Evolutionary conservation across 2,329 filamentous ascomycete genomes (phyloP), one percentile per base, ranked within the genome.

Genomic region (Cladorrhinum sp.): DNA sequence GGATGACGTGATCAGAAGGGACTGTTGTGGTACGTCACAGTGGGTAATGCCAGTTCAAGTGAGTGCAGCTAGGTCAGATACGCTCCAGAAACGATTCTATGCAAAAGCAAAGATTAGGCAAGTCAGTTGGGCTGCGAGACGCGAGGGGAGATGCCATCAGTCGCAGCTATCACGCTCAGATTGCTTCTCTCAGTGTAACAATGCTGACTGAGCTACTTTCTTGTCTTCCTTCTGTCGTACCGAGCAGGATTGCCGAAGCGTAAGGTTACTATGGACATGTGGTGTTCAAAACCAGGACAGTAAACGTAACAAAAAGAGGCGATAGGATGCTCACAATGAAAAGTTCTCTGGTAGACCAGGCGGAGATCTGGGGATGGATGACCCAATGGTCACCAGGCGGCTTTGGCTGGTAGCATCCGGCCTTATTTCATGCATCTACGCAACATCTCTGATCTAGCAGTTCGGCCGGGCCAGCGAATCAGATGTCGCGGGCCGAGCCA

Each of bases 341-440:
- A 25, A 8, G 23, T 51, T 58, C 29, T 25, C 29, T 25, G 27
- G 52, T 58, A 10, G 48, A 38, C 48, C 22, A 24, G 45, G 12
- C 55, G 27, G 9, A 50, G 50, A 50, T 49, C 23, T 20, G 56
- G 22, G 41, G n/a, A 9, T 18, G 41, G 18, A 18, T 45, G 41
- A 45, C n/a, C n/a, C 41, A 45, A n/a, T 45, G 57, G 61, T 60
- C 60, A 63, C 55, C 53, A n/a, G 61, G 54, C 51, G 54, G 18
- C 10, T 20, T 51, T 32, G 60, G 29, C 29, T 59, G 64, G 66
- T 67, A 57, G 54, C 61, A 67, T 65, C 64, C 65, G 66, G 64
- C 64, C 60, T 55, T 65, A 65, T 67, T 67, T 58, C 29, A 27
- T 61, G 54, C 54, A 57, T 58, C n/a, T n/a, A 56, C 50, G 16